These are phyloP conservation scores for Glaciozyma antarctica DNA, from an alignment of 768 basidiomycete genomes.

Conservation along the genomic window DNA sequence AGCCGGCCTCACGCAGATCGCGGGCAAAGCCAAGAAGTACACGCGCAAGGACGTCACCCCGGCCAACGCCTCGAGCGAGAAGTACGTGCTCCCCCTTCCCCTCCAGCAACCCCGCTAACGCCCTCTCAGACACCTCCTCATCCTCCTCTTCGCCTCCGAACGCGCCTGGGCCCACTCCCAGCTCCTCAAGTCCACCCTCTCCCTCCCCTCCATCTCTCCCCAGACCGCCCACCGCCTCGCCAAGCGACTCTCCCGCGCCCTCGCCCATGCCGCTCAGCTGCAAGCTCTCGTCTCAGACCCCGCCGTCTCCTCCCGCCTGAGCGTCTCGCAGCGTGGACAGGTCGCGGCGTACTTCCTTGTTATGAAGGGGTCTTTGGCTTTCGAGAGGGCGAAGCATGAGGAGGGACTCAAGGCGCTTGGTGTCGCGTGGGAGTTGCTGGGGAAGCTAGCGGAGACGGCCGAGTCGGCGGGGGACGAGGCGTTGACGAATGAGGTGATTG, in stretches of 20 bases:
- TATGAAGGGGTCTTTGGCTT: constrained; percentile 70
- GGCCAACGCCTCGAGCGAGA: constrained; percentile 69
- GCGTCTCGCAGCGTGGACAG: constrained; percentile 52
- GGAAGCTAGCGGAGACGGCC: constrained; percentile 55
- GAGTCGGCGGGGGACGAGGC: constrained; percentile 64
- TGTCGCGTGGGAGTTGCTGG: constrained; percentile 65
- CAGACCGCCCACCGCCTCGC: constrained; percentile 64
- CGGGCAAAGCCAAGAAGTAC: constrained; percentile 63
- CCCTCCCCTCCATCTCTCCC: constrained; percentile 48
- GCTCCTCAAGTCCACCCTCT: constrained; percentile 53
- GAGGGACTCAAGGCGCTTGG: constrained; percentile 58
- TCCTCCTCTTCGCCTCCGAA: constrained; percentile 81
- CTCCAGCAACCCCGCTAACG: not conserved
- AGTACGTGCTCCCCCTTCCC: constrained; percentile 49
- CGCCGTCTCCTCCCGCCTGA: constrained; percentile 47
- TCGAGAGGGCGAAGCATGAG: constrained; percentile 67
- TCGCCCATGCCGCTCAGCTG: constrained; percentile 71
- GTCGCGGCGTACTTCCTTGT: constrained; percentile 67
- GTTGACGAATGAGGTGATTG: constrained; percentile 68
- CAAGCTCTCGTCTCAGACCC: constrained; percentile 58
- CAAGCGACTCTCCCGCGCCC: constrained; percentile 62
- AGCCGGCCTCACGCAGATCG: constrained; percentile 76
- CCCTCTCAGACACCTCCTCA: constrained; percentile 47
- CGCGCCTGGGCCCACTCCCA: constrained; percentile 86
- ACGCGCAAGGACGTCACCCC: constrained; percentile 64